Evolutionary conservation across 495 filamentous ascomycete species (phyloP).

Genomic region (Neurospora pannonica): DNA sequence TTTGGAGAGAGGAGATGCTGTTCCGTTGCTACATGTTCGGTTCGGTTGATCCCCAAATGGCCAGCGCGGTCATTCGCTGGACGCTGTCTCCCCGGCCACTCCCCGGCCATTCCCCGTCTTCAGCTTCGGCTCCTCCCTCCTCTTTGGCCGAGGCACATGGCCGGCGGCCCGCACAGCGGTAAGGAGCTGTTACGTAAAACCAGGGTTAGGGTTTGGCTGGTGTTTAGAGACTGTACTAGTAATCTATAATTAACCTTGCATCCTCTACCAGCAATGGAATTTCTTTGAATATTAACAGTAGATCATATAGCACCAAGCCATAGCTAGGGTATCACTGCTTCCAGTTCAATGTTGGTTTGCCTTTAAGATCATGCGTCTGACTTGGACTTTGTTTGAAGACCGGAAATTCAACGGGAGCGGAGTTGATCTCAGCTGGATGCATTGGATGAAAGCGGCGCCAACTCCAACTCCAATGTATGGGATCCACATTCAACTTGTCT

Average conservation of each 20-base stretch:
- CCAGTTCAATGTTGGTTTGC: neutral
- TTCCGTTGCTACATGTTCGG: neutral
- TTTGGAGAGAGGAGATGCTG: neutral
- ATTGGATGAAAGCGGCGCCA: neutral
- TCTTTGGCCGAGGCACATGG: conserved; percentile 18
- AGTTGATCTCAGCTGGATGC: neutral
- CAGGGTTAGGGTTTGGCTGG: neutral
- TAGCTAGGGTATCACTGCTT: neutral
- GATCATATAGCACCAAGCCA: neutral
- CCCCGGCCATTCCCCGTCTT: neutral
- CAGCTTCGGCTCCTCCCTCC: conserved; percentile 4
- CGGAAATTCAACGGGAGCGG: neutral
- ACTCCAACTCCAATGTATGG: neutral
- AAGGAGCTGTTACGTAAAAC: neutral
- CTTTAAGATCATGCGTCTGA: neutral
- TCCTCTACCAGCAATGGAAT: neutral
- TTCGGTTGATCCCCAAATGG: neutral
- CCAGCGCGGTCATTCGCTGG: neutral
- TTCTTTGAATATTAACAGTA: neutral
- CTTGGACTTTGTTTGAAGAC: neutral
- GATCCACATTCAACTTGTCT: neutral
- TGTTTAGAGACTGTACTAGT: neutral
- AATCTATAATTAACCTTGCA: neutral
- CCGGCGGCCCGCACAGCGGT: conserved; percentile 1
- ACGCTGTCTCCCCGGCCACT: neutral